Conservation (phyloP, 805 yeast species). For the Wickerhamomyces bovis region DNA sequence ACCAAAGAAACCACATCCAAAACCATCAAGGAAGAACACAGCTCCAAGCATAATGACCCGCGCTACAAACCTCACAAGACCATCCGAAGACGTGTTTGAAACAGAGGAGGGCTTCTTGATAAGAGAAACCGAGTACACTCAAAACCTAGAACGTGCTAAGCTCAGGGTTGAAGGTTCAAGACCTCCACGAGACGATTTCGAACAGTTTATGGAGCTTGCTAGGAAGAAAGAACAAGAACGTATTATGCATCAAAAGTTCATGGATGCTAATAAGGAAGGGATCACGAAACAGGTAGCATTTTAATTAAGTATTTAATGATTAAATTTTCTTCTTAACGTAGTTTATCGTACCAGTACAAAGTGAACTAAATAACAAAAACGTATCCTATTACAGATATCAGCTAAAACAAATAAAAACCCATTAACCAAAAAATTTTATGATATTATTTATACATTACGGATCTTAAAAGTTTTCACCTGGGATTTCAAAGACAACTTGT, state of each 20-base stretch:
- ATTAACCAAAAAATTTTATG: constrained; percentile 10
- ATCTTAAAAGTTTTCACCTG: constrained; percentile 44
- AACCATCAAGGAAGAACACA: constrained; percentile 2
- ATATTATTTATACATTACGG: constrained; percentile 9
- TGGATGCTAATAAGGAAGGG: constrained; percentile 9
- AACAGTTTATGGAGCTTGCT: constrained; percentile 20
- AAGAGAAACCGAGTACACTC: constrained; percentile 16
- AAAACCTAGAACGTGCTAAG: constrained; percentile 12
- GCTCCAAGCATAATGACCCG: constrained; percentile 7
- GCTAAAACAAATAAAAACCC: constrained; percentile 1
- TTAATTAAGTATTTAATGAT: constrained; percentile 1
- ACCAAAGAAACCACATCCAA: neutral
- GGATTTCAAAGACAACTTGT: constrained; percentile 97
- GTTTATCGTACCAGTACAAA: too few species aligned
- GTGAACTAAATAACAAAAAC: neutral
- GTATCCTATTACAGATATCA: constrained; percentile 1
- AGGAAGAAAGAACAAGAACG: constrained; percentile 12
- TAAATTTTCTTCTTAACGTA: too few species aligned
- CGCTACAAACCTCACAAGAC: neutral
- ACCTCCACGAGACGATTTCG: constrained; percentile 8
- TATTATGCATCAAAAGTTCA: constrained; percentile 13
- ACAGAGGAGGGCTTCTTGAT: constrained; percentile 11
- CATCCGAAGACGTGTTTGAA: neutral
- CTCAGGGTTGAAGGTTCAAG: constrained; percentile 9
- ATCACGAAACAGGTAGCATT: neutral